phyloP scores from a whole-genome alignment of 805 yeast genomes.

The Tetrapisispora arboricola region DNA sequence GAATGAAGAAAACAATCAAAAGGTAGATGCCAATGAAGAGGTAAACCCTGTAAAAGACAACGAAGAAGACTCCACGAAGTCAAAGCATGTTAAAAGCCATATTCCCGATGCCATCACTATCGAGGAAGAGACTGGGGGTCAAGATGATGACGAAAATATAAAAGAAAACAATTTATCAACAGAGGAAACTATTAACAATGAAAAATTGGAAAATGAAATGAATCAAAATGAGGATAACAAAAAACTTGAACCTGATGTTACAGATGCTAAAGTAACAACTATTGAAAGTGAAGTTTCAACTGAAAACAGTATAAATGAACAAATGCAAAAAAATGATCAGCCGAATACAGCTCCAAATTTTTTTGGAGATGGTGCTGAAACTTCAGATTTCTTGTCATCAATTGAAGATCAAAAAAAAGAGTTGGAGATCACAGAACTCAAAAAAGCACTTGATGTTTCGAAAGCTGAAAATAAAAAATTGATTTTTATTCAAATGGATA shows the following conservation, averaged over 20 bases:
- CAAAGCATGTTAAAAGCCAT: not conserved
- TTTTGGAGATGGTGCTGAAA: slow-evolving; percentile 6
- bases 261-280: too few species aligned
- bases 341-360: not conserved
- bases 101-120: slow-evolving; percentile 6
- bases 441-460: slow-evolving; percentile 30
- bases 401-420: slow-evolving; percentile 29
- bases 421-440: slow-evolving; percentile 27
- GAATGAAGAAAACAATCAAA: too few species aligned
- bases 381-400: slow-evolving; percentile 23
- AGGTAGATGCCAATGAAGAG: not conserved
- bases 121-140: too few species aligned
- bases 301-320: too few species aligned
- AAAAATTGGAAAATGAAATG: too few species aligned
- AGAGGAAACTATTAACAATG: too few species aligned
- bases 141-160: too few species aligned
- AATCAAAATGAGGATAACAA: not conserved
- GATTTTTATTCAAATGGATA: slow-evolving; percentile 27
- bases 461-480: slow-evolving; percentile 28
- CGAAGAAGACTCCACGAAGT: not conserved
- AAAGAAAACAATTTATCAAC: too few species aligned
- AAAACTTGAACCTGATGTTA: not conserved
- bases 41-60: slow-evolving; percentile 3
- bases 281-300: too few species aligned
- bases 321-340: not conserved